Evolutionary conservation across 176 grass and related monocot species (phyloP), one percentile per base, ranked within the genome.

Genomic region (Rhipidocladum racemiflorum): DNA sequence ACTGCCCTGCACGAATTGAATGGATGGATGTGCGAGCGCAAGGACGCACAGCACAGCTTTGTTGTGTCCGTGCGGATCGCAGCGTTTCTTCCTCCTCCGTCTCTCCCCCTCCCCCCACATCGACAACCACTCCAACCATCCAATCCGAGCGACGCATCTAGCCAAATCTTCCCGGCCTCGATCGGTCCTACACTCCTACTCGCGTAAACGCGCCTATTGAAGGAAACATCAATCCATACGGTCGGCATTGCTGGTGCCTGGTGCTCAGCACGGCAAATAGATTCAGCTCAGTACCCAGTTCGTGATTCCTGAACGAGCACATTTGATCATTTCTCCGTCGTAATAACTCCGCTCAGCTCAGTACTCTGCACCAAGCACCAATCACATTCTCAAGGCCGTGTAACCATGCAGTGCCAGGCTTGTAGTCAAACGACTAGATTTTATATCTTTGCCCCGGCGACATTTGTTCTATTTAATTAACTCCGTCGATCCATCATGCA

Each of bases 51-150:
- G 36, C 0, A 7, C 81, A 65, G 51, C 24, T 55, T 18, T n/a
- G 40, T 8, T 42, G 77, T 50, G 77, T 49, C 87, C 87, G 77
- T 81, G 77, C 83, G 87, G 87, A 67, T 80, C 40, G 29, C 43
- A 62, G 63, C 78, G 65, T 66, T 67, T 35, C 66, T 14, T 60
- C 63, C 8, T 75, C 38, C 27, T 51, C 66, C 36, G 4, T 18
- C 20, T 10, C 6, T 4, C 6, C 0, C 43, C 18, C 4, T 3
- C 0, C 43, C 18, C 4, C 18, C 25, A 45, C 40, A 6, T 9
- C 29, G 10, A 6, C 4, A 51, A 51, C 45, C 20, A 49, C 40
- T 1, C 48, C 76, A 80, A 75, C 50, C 34, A 75, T 64, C 56
- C 36, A 32, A 21, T 50, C 51, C 21, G 18, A 77, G 77, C 71